Percentiles rank a stretch among this genome's conserved stretches.
Evolutionary conservation across 2,329 filamentous ascomycete species (phyloP).

Genomic region (Cadophora luteo-olivacea): DNA sequence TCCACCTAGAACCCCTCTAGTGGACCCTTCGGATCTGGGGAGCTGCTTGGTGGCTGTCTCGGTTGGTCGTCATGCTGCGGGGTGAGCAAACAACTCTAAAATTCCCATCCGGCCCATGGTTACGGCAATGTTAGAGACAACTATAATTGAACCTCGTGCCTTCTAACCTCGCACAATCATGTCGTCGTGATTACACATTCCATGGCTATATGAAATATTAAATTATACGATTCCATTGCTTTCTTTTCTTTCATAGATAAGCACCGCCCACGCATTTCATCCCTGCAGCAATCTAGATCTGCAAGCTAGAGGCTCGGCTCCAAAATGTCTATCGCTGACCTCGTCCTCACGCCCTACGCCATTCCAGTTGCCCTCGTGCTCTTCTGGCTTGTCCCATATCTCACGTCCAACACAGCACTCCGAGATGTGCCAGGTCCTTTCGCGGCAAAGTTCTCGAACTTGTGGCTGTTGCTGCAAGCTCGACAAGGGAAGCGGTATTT

Average conservation of each 20-base stretch:
- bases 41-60: constrained; percentile 14
- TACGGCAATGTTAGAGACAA: constrained; percentile 27
- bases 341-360: constrained; percentile 55
- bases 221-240: neutral
- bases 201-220: neutral
- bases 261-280: neutral
- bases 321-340: constrained; percentile 46
- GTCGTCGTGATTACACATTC: neutral
- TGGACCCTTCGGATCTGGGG: constrained; percentile 27
- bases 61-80: constrained; percentile 24
- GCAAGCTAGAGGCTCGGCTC: neutral
- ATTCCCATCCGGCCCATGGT: constrained; percentile 19
- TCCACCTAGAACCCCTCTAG: neutral
- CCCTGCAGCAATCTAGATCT: constrained; percentile 10
- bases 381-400: constrained; percentile 44
- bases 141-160: constrained; percentile 29
- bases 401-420: constrained; percentile 41
- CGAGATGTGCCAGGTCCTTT: constrained; percentile 56
- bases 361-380: constrained; percentile 53
- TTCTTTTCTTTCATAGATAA: neutral
- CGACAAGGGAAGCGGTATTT: constrained; percentile 70
- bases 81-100: constrained; percentile 11
- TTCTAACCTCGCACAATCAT: neutral
- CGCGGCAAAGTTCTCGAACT: constrained; percentile 71
- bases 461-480: constrained; percentile 76